Evolutionary conservation across 192 early-diverging fungal genomes (phyloP), one percentile per base, ranked within the genome.

Genomic region (Coemansia sp.): DNA sequence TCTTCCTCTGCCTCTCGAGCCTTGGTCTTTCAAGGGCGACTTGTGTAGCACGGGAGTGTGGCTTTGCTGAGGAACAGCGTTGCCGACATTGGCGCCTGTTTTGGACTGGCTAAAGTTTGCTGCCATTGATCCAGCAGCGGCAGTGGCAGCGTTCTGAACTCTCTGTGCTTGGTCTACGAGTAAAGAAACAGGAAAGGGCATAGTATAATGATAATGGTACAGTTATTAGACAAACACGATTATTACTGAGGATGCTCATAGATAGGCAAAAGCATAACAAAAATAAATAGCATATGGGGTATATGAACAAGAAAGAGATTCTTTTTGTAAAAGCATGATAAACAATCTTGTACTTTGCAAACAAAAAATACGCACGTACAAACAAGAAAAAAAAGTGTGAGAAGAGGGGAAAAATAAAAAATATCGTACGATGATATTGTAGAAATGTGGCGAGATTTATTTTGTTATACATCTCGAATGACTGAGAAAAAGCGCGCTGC

Each of bases 121-220:
- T 14, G 44, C 44, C 44, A 45, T 45, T 12, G 44, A 45, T 45
- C 44, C 44, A 14, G 8, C 13, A 14, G 13, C 2, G 5, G 44
- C 5, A 45, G 44, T 45, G 2, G 57, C 67, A 38, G 59, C 56
- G 37, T 70, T 70, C 17, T 61, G 61, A 8, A 61, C 62, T 25
- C 61, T 70, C 55, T 57, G 61, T 49, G 65, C 50, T 16, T 65
- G 63, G 58, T 63, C 64, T 69, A 75, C 46, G 62, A 69, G 62
- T n/a, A 69, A 65, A 20, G 72, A 74, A 41, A 74, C 62, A 14
- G 72, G 72, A 61, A 69, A 63, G 6, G 73, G 60, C 72, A 74
- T 74, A 54, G 58, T 37, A 65, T 14, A 40, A 44, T 44, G 25
- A 50, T 54, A 37, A 44, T 44, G 25, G 60, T 54, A 37, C 17